Base-by-base conservation (phyloP, 495 filamentous ascomycete species). In the Neurospora sublineolata region DNA sequence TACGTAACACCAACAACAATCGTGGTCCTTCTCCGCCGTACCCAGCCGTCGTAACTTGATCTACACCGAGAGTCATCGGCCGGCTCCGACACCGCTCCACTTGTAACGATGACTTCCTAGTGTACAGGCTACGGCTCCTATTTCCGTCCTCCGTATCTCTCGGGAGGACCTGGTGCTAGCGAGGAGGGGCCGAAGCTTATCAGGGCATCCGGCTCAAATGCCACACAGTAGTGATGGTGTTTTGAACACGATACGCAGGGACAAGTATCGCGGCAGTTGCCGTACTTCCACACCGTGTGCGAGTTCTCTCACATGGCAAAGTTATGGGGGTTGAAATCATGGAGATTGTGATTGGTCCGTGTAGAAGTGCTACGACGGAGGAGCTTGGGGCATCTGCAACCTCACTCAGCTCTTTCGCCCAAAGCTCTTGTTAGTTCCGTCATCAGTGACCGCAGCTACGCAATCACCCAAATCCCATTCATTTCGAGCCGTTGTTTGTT, bases 401-500 rank as follows among this genome's bases (percentile, higher is more conserved):
- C 27, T 60, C 52, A 30, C 27, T 60, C 52, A 30, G 52, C 52
- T 60, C 52, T 60, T 33, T 33, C 52, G 4, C 4, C 52, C 52
- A 36, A 60, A 60, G 52, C 23, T 60, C 14, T 30, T 64, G 12
- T 68, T 18, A 68, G 69, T 77, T 71, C 73, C 75, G 76, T 77
- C 76, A 77, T 77, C 70, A 71, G 68, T 20, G 44, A 41, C 1
- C 70, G 14, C 5, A 68, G 70, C 37, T 67, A 68, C 76, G 72
- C 76, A 72, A 75, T 75, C 68, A 30, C 64, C 7, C 18, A 69
- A 69, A 30, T 39, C 68, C 36, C 39, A n/a, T 39, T 9, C 18
- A 23, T 16, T 40, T 16, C 37, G 30, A 70, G 39, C 40, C 23
- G 68, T 68, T 60, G 72, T 12, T 23, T 52, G 44, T 52, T 12